These are phyloP conservation scores for Meredithiella fracta DNA, from an alignment of 2,329 filamentous ascomycete genomes.

Conservation along the genomic window DNA sequence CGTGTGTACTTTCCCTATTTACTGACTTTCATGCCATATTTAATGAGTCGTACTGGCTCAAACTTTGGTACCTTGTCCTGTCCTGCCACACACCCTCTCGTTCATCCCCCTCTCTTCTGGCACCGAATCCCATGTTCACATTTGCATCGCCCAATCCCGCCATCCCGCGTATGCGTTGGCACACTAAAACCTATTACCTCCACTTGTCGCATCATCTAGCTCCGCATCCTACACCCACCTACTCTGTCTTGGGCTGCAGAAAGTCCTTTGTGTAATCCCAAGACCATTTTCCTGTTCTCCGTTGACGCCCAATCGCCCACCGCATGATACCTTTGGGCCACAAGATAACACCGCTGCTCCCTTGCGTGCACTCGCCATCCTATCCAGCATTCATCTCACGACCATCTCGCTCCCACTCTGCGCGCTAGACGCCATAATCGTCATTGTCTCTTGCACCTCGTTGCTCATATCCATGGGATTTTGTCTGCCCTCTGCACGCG, in stretches of 20 bases:
- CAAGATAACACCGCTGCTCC: not conserved
- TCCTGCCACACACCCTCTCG: too few species aligned
- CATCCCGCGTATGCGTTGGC: not conserved
- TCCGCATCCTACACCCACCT: not conserved
- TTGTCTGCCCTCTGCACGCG: not conserved
- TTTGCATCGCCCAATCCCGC: not conserved
- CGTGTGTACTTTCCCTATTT: too few species aligned
- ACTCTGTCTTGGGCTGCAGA: not conserved
- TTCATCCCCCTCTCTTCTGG: too few species aligned
- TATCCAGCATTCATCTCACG: not conserved
- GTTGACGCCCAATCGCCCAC: not conserved
- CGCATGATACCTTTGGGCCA: not conserved
- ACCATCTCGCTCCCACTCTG: not conserved
- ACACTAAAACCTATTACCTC: not conserved
- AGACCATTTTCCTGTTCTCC: not conserved
- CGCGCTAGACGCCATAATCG: not conserved
- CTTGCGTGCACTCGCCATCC: not conserved
- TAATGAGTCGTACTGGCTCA: too few species aligned
- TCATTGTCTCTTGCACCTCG: not conserved
- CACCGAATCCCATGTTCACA: not conserved
- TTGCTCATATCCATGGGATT: not conserved
- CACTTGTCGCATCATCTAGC: not conserved
- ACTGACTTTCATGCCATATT: too few species aligned
- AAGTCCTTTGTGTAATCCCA: not conserved
- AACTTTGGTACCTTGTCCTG: too few species aligned